Evolutionary conservation across 345 rosid genomes (phyloP).

Genomic region (Psidium guajava): DNA sequence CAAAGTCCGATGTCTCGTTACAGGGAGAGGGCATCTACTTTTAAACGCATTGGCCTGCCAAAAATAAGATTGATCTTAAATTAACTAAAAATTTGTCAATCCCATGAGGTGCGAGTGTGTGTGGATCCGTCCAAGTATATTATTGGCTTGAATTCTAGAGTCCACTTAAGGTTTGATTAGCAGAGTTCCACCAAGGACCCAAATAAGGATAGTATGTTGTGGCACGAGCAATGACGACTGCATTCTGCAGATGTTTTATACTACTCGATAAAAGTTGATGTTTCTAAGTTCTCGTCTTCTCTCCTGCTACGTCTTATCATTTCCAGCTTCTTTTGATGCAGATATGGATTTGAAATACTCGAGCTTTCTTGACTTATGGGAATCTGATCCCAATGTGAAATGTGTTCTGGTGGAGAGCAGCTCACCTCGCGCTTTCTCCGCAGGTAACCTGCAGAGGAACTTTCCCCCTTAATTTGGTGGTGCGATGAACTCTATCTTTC

Average conservation of each 20-base stretch:
- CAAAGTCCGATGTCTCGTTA: background rate
- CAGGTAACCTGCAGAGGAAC: conserved; percentile 32
- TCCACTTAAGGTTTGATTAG: background rate
- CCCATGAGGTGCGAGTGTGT: background rate
- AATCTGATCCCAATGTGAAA: conserved; percentile 60
- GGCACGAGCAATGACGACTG: rapidly evolving
- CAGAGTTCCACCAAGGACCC: background rate
- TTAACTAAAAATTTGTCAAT: background rate
- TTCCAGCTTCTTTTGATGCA: conserved; percentile 7
- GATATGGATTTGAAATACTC: conserved; percentile 75
- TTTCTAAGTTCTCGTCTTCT: background rate
- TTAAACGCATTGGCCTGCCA: background rate
- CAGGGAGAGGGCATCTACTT: background rate
- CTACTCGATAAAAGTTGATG: background rate
- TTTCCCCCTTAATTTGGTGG: background rate
- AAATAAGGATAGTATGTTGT: background rate
- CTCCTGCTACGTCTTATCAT: background rate
- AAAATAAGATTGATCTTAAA: background rate
- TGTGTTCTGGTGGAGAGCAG: conserved; percentile 77
- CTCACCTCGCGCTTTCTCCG: conserved; percentile 77
- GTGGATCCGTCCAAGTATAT: background rate
- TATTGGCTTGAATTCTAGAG: background rate
- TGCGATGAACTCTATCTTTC: background rate
- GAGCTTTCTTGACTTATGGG: conserved; percentile 79
- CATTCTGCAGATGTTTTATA: background rate